Evolutionary conservation across 176 grass and related monocot genomes (phyloP), one percentile per base, ranked within the genome.

Genomic region (Juncus inflexus): DNA sequence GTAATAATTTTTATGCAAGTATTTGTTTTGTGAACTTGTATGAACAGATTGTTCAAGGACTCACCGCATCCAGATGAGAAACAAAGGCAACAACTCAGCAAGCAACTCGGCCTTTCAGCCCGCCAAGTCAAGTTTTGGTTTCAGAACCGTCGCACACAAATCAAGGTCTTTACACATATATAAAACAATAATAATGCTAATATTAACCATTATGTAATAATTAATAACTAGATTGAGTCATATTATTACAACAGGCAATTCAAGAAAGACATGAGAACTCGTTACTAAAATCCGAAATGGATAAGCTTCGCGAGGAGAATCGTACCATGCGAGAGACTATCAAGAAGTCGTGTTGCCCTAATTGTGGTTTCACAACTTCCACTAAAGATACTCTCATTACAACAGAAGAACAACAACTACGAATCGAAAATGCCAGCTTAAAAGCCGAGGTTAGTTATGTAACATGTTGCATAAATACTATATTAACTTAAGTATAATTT

Each of bases 81-180:
- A 41, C 84, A 96, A 74, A 76, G 87, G 50, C 87, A 89, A 50
- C 74, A 83, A 42, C 64, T 95, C 13, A 85, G 91, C 74, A 78
- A 75, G 59, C 74, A 96, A 58, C 78, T 89, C 6, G 84, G 87
- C 36, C 81, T 91, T 40, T 86, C 92, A 39, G 64, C 82, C 3
- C 74, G 84, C 13, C 92, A 96, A 74, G 91, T 96, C 58, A 96
- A 96, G 74, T 91, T 91, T 57, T 96, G 92, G 92, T 96, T 96
- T 66, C 92, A 96, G 67, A 96, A 96, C 51, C 82, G 87, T 57
- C 74, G 87, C 74, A 89, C 82, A 61, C 82, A 96, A 55, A 91
- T 89, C 70, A 91, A 96, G 84, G 87, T 96, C 79, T n/a, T 52
- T 19, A 28, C 19, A 1, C 19, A 28, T 28, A 15, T 70, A 5